phyloP scores from a whole-genome alignment of 352 stramenopile genomes.

The Pythium plurisporium region DNA sequence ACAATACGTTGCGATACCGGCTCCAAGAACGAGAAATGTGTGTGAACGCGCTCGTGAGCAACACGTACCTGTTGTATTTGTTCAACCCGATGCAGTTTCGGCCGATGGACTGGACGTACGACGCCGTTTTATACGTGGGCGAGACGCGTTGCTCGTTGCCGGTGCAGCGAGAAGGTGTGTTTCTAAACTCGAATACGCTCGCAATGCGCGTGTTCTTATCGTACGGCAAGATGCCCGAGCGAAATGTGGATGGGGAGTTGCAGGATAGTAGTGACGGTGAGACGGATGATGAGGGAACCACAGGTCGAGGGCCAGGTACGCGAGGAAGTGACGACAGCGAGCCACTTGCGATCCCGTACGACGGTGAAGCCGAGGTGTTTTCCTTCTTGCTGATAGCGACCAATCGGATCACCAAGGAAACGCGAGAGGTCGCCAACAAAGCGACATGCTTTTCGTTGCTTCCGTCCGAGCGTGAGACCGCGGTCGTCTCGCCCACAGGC shows the following conservation, averaged over 20 bases:
- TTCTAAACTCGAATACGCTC: conserved; percentile 67
- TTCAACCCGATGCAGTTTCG: conserved; percentile 83
- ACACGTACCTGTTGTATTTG: conserved; percentile 84
- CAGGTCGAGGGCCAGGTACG: conserved; percentile 12
- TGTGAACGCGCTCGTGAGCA: conserved; percentile 79
- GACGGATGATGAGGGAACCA: neutral
- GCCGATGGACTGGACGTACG: conserved; percentile 79
- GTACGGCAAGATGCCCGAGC: conserved; percentile 66
- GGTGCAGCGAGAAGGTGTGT: conserved; percentile 69
- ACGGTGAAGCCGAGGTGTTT: conserved; percentile 49
- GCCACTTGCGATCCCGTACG: conserved; percentile 58
- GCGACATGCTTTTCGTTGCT: conserved; percentile 44
- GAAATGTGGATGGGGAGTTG: conserved; percentile 3
- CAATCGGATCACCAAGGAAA: conserved; percentile 69
- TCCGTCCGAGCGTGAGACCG: neutral
- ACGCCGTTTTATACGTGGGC: conserved; percentile 59
- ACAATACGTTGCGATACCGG: conserved; percentile 80
- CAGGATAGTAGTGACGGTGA: conserved; percentile 8
- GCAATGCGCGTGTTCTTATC: conserved; percentile 80
- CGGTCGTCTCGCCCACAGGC: neutral
- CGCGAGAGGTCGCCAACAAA: conserved; percentile 52
- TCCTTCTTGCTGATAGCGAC: conserved; percentile 65
- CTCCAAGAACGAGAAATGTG: conserved; percentile 52
- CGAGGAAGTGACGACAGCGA: conserved; percentile 51
- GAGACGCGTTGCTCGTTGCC: conserved; percentile 44